Conservation (phyloP, 2,329 filamentous ascomycete species). For the Colletotrichum camelliae region DNA sequence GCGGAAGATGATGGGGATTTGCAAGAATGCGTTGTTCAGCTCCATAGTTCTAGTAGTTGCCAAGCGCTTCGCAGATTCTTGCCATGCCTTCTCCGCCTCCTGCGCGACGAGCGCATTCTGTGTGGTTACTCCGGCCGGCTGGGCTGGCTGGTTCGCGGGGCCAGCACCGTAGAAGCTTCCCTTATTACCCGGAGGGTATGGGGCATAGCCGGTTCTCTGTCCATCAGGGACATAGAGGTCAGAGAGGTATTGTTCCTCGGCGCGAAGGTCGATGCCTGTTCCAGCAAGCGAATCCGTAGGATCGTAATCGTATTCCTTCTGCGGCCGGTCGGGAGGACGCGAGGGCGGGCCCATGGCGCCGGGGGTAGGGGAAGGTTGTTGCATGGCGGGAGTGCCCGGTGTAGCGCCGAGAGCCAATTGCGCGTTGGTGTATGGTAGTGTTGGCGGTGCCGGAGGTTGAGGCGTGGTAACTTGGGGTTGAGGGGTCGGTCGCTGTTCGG, state of each 20-base stretch:
- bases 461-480: conserved; percentile 25
- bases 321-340: conserved; percentile 65
- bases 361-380: conserved; percentile 30
- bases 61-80: conserved; percentile 66
- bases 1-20: conserved; percentile 65
- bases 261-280: conserved; percentile 85
- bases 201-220: conserved; percentile 55
- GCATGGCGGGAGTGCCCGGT: conserved; percentile 12
- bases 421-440: conserved; percentile 25
- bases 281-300: conserved; percentile 83
- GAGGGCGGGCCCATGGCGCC: conserved; percentile 64
- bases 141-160: conserved; percentile 67
- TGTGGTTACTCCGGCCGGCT: conserved; percentile 45
- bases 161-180: conserved; percentile 69
- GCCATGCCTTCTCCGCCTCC: conserved; percentile 69
- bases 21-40: conserved; percentile 75
- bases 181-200: conserved; percentile 60
- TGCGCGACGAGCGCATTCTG: conserved; percentile 72
- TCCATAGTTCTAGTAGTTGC: conserved; percentile 70
- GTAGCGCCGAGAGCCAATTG: conserved; percentile 21
- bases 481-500: conserved; percentile 24
- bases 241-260: conserved; percentile 83
- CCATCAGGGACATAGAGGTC: conserved; percentile 63
- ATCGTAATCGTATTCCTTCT: conserved; percentile 71
- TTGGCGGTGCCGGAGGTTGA: conserved; percentile 11